Evolutionary conservation across 805 yeast genomes (phyloP).

Genomic region (Ogataea methylovora): DNA sequence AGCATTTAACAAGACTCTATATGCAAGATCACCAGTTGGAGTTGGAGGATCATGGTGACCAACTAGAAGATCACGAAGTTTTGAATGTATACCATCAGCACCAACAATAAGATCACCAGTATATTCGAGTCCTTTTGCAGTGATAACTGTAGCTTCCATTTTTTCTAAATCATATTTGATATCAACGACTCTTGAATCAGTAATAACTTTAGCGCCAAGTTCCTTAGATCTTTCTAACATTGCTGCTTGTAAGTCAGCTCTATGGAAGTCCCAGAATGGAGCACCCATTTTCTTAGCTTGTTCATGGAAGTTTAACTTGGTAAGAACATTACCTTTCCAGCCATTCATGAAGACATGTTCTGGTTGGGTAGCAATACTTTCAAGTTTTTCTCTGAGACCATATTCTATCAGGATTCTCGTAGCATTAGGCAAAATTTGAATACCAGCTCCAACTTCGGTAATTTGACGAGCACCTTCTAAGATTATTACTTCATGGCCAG

Average conservation of each 20-base stretch:
- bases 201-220: conserved; percentile 14
- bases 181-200: conserved; percentile 10
- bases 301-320: conserved; percentile 15
- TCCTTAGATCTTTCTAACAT: conserved; percentile 15
- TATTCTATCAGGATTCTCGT: conserved; percentile 14
- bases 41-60: conserved; percentile 20
- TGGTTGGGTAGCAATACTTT: conserved; percentile 12
- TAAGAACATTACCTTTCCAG: conserved; percentile 10
- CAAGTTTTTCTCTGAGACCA: conserved; percentile 11
- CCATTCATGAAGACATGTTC: conserved; percentile 12
- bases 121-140: conserved; percentile 11
- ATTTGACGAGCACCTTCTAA: conserved; percentile 20
- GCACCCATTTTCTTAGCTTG: conserved; percentile 13
- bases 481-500: conserved; percentile 19
- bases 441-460: conserved; percentile 23
- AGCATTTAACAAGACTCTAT: conserved; percentile 22
- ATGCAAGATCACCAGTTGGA: conserved; percentile 14
- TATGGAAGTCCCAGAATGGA: conserved; percentile 19
- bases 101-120: conserved; percentile 14
- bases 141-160: conserved; percentile 9
- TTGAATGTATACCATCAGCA: conserved; percentile 22
- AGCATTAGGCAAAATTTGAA: conserved; percentile 23
- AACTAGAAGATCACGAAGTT: conserved; percentile 18
- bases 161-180: conserved; percentile 12
- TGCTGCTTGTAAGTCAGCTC: conserved; percentile 23